Conservation (phyloP, 352 stramenopile species). For the Globisporangium spinosum region DNA sequence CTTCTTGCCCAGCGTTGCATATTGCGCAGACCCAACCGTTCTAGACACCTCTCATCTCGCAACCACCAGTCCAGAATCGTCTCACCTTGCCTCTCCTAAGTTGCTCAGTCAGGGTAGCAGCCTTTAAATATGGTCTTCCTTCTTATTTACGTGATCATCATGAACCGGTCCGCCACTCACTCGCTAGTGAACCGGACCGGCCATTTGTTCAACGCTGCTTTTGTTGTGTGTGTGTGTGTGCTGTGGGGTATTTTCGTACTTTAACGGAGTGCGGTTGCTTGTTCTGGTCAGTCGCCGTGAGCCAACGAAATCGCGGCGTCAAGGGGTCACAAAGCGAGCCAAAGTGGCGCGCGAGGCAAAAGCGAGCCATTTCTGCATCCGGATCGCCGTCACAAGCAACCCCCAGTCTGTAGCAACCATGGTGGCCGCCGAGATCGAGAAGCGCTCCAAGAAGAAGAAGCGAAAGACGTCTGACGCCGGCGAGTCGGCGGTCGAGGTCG, state of each 20-base stretch:
- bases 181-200: conserved; percentile 3
- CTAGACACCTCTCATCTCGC: conserved; percentile 1
- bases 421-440: conserved; percentile 68
- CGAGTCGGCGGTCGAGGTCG: conserved; percentile 5
- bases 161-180: conserved; percentile 6
- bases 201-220: neutral
- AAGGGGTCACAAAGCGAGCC: neutral
- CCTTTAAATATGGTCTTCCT: neutral
- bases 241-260: neutral
- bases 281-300: conserved; percentile 6
- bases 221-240: neutral
- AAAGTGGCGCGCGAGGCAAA: neutral
- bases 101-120: neutral
- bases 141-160: neutral
- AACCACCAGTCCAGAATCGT: neutral
- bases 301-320: conserved; percentile 17
- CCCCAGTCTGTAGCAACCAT: conserved; percentile 23
- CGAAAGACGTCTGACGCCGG: conserved; percentile 61
- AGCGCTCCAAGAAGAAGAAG: conserved; percentile 91
- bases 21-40: conserved; percentile 15
- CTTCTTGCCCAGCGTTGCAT: neutral
- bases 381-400: conserved; percentile 4
- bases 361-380: conserved; percentile 18
- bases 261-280: no score
- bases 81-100: neutral